A percentile compares a stretch with the other conserved stretches of the same genome.
Conservation (phyloP, 345 rosid species). For the Eucalyptus tenuipes region DNA sequence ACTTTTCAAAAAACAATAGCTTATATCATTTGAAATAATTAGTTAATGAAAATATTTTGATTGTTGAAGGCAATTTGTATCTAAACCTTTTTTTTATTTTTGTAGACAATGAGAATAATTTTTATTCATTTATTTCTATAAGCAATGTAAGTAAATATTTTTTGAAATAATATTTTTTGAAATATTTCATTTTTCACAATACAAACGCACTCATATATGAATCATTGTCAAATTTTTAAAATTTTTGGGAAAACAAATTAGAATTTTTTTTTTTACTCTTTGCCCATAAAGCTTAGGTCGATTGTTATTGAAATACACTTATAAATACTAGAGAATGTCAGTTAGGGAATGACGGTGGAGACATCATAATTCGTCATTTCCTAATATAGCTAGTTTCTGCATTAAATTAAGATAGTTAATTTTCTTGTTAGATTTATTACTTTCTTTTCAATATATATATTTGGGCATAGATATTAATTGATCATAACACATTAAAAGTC, state of each 20-base stretch:
- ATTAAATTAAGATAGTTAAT: too few relatives aligned
- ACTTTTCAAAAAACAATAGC: rapidly evolving
- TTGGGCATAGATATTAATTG: too few relatives aligned
- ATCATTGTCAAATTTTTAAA: not conserved
- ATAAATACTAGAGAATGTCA: not conserved
- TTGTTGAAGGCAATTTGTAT: not conserved
- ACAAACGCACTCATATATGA: not conserved
- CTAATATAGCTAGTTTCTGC: too few relatives aligned
- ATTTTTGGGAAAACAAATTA: too few relatives aligned
- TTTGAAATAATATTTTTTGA: too few relatives aligned
- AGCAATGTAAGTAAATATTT: not conserved
- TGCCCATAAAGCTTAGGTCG: not conserved
- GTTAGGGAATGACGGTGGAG: not conserved
- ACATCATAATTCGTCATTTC: not conserved
- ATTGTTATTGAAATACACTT: not conserved
- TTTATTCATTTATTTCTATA: not conserved
- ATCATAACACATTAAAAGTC: not conserved
- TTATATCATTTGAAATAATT: not conserved
- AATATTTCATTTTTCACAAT: too few relatives aligned
- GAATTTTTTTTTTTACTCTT: too few relatives aligned
- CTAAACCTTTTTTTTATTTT: not conserved
- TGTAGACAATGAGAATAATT: not conserved
- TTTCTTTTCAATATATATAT: not conserved
- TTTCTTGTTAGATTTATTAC: not conserved
- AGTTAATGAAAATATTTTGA: not conserved